phyloP scores from a whole-genome alignment of 2,329 filamentous ascomycete species.

The Penicillium sp. region DNA sequence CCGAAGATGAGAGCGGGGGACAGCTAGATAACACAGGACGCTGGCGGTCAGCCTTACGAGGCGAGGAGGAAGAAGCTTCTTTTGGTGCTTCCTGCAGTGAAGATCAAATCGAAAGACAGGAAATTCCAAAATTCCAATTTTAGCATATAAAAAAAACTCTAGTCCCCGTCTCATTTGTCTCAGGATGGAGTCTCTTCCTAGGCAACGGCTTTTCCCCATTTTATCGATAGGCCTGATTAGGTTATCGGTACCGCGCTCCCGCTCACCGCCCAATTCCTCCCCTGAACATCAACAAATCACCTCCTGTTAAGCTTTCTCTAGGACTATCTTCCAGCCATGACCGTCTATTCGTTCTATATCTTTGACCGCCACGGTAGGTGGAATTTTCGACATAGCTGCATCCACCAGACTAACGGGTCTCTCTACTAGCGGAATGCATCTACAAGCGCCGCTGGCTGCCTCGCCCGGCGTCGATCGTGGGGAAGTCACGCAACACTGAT shows the following conservation, averaged over 20 bases:
- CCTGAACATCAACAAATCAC: constrained; percentile 28
- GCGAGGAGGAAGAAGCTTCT: constrained; percentile 8
- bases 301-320: neutral
- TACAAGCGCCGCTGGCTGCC: constrained; percentile 87
- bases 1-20: constrained; percentile 20
- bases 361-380: constrained; percentile 91
- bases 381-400: neutral
- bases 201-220: constrained; percentile 20
- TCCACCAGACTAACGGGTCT: constrained; percentile 9
- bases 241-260: constrained; percentile 18
- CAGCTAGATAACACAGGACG: constrained; percentile 21
- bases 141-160: neutral
- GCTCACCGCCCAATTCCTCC: constrained; percentile 29
- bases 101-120: neutral
- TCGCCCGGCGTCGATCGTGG: constrained; percentile 51
- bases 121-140: neutral
- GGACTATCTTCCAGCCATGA: constrained; percentile 62
- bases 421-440: constrained; percentile 81
- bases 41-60: constrained; percentile 31
- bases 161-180: too few species aligned
- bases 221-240: neutral
- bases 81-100: constrained; percentile 1
- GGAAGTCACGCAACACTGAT: constrained; percentile 46
- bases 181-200: constrained; percentile 8
- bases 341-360: constrained; percentile 97